Percentiles rank a stretch among this genome's conserved stretches.
Evolutionary conservation across 306 rosid species (phyloP).

Genomic region (Malus asiatica): DNA sequence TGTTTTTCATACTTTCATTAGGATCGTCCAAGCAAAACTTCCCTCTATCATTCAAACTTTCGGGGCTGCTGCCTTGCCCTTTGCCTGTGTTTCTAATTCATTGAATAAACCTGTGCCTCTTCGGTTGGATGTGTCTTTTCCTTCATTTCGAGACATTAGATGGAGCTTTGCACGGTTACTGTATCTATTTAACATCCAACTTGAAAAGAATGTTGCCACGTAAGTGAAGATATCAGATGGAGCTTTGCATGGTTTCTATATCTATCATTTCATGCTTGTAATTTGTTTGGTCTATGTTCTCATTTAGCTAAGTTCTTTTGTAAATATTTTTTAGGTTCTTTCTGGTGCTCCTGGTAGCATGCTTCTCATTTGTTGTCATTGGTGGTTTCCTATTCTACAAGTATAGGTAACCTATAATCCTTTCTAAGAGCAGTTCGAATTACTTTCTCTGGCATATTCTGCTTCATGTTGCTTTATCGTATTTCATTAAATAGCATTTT

Average conservation of each 20-base stretch:
- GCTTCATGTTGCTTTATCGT: not conserved
- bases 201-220: slow-evolving; percentile 92
- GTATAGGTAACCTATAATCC: slow-evolving; percentile 55
- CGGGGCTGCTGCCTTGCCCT: slow-evolving; percentile 46
- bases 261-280: not conserved
- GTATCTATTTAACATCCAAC: slow-evolving; percentile 74
- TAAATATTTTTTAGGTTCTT: slow-evolving; percentile 62
- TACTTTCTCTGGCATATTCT: not conserved
- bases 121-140: slow-evolving; percentile 67
- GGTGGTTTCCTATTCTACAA: slow-evolving; percentile 86
- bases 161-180: slow-evolving; percentile 71
- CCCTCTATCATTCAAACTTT: slow-evolving; percentile 38
- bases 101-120: slow-evolving; percentile 81
- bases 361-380: slow-evolving; percentile 71
- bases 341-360: slow-evolving; percentile 66
- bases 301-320: slow-evolving; percentile 9
- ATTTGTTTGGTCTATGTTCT: slow-evolving; percentile 3
- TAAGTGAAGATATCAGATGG: slow-evolving; percentile 36
- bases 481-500: not conserved
- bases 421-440: slow-evolving; percentile 13
- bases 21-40: slow-evolving; percentile 33
- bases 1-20: slow-evolving; percentile 28
- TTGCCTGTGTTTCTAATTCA: slow-evolving; percentile 72
- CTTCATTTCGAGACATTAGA: slow-evolving; percentile 56
- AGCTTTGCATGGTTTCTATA: not conserved